Evolutionary conservation across 2,329 filamentous ascomycete genomes (phyloP).

Genomic region (Aspergillus tanneri): DNA sequence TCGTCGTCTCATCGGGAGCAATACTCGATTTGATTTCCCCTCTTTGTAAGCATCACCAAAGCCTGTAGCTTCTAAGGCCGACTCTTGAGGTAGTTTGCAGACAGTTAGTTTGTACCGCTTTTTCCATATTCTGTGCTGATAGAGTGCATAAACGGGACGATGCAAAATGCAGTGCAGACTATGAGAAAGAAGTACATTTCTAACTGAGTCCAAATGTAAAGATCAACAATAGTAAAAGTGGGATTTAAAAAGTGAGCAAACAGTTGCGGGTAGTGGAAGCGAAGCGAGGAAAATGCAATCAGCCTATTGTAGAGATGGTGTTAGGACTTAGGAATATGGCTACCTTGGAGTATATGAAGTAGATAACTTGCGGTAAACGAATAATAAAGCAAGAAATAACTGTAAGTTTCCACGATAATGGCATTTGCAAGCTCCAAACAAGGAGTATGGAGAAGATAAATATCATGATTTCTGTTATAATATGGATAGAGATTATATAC

Average conservation of each 20-base stretch:
- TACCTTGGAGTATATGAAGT: neutral
- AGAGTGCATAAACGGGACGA: constrained; percentile 4
- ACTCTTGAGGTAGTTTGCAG: neutral
- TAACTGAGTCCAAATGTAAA: constrained; percentile 4
- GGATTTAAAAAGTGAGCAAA: neutral
- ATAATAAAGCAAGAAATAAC: constrained; percentile 2
- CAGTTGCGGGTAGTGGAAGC: neutral
- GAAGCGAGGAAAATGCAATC: neutral
- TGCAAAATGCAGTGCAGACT: constrained; percentile 1
- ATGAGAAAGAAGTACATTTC: constrained; percentile 3
- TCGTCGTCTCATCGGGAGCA: no score
- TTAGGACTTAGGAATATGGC: neutral
- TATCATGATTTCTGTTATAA: neutral
- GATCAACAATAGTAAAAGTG: neutral
- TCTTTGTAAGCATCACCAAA: no score
- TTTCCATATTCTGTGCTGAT: constrained; percentile 2
- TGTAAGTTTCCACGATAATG: neutral
- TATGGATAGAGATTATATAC: neutral
- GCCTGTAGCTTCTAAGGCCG: no score
- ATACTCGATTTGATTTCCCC: no score
- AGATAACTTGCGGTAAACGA: constrained; percentile 1
- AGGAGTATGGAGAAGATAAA: constrained; percentile 1
- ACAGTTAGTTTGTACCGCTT: neutral
- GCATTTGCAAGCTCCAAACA: constrained; percentile 1
- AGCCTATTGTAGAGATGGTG: no score